These are phyloP conservation scores for Echium plantagineum DNA, from an alignment of 257 asterid genomes.

Conservation along the genomic window DNA sequence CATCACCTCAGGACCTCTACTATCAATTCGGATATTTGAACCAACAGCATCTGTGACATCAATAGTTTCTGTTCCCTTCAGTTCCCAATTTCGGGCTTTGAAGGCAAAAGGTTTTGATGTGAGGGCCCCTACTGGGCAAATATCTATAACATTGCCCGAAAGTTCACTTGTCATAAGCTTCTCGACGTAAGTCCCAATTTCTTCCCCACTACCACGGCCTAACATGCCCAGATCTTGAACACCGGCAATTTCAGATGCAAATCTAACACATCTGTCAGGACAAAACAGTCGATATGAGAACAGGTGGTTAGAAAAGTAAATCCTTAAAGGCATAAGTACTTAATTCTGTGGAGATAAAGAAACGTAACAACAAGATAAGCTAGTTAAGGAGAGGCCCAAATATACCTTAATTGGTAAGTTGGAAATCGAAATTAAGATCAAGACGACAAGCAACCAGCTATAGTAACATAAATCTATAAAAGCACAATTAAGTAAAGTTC, in stretches of 20 bases:
- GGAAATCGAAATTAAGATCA: too few species aligned
- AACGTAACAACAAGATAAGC: background rate
- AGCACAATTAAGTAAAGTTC: too few species aligned
- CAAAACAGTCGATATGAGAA: constrained; percentile 17
- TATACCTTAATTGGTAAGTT: too few species aligned
- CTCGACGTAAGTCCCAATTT: constrained; percentile 97
- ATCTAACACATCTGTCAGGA: constrained; percentile 82
- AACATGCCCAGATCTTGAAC: constrained; percentile 94
- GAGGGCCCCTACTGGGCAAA: constrained; percentile 98
- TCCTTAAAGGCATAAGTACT: background rate
- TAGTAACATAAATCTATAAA: too few species aligned
- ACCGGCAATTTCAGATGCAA: constrained; percentile 92
- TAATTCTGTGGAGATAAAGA: background rate
- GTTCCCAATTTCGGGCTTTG: constrained; percentile 98
- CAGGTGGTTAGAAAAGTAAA: background rate
- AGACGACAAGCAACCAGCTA: too few species aligned
- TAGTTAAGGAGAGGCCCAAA: too few species aligned
- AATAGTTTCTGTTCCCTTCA: constrained; percentile 95
- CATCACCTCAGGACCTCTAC: constrained; percentile 99
- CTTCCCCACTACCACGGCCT: constrained; percentile 99
- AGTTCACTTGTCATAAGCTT: constrained; percentile 95
- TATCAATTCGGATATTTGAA: constrained; percentile 93
- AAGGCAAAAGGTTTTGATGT: constrained; percentile 98
- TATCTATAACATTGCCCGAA: constrained; percentile 96
- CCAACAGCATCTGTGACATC: constrained; percentile 99